Base-by-base conservation (phyloP, 148 eudicot genomes). In the Euryodendron excelsum region DNA sequence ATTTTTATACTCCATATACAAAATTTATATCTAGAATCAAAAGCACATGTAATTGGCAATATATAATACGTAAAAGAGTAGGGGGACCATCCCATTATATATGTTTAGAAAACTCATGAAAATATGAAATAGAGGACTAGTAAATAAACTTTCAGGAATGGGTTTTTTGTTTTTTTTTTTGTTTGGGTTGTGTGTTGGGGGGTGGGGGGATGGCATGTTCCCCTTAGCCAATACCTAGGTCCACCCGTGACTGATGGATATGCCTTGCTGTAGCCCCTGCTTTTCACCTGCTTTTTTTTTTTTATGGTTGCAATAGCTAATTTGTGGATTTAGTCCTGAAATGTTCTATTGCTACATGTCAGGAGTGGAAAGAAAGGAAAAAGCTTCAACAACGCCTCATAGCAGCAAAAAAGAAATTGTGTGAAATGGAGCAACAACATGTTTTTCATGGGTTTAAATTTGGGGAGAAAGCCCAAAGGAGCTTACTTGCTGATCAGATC, bases 321-420 rank as follows among this genome's bases (percentile, higher is more conserved):
- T 62, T 47, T 79, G 36, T 52, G 71, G 34, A 64, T 73, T 17
- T 33, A 50, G 52, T 79, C 71, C 64, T 84, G 56, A 79, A 31
- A 63, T 52, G 41, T 44, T 65, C 41, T 61, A 31, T 67, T 45
- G 36, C 53, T 67, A 55, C 75, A 55, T 77, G 69, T 80, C 82
- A 95, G 99, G 97, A 90, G 81, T 95, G 99, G 99, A 95, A 87
- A 82, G 97, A 93, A 74, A 95, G 89, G 84, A 95, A 93, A 82
- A 89, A 90, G 88, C 83, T 82, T 61, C 96, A 91, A 69, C 86
- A 94, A 74, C 94, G 82, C 58, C 87, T 95, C 61, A 88, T 91
- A 84, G 91, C 94, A 41, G 97, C 97, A n/a, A 95, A 95, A 80
- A 95, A 93, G 94, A 95, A 90, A 86, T 80, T 95, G 68, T 73